phyloP scores from a whole-genome alignment of 1,139 yeast genomes.

The Hemisphaericaspora lyxosophila region DNA sequence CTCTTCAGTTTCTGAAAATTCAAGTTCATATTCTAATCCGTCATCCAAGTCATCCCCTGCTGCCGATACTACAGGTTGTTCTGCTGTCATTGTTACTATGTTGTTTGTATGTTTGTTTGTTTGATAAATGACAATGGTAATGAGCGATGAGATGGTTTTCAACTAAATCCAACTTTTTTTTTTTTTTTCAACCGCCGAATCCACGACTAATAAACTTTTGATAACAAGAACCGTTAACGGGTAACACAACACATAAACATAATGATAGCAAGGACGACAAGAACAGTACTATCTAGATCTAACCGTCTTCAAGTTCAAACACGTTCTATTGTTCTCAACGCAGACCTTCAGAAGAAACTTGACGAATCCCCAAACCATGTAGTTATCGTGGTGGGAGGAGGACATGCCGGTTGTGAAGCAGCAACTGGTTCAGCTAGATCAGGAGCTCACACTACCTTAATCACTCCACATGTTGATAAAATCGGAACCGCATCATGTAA shows the following conservation, averaged over 20 bases:
- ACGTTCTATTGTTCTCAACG: constrained; percentile 29
- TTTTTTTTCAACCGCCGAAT: no score
- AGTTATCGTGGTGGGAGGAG: constrained; percentile 93
- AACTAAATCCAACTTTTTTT: no score
- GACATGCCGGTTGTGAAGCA: constrained; percentile 99
- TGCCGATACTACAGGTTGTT: constrained; percentile 10
- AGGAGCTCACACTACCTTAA: constrained; percentile 69
- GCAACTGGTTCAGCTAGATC: constrained; percentile 89
- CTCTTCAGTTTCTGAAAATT: constrained; percentile 21
- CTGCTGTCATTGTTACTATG: background rate
- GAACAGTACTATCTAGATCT: background rate
- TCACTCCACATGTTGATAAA: constrained; percentile 73
- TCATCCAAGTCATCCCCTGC: constrained; percentile 64
- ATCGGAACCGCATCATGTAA: constrained; percentile 96
- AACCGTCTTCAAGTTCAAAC: background rate
- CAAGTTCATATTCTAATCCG: constrained; percentile 59
- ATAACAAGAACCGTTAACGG: no score
- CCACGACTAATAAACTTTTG: no score
- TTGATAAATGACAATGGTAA: background rate
- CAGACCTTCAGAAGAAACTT: constrained; percentile 38
- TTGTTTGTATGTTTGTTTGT: no score
- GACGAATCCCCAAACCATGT: constrained; percentile 46
- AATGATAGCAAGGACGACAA: background rate
- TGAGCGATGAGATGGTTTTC: constrained; percentile 6
- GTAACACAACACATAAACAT: no score